Evolutionary conservation across 1,284 basidiomycete genomes (phyloP), one percentile per base, ranked within the genome.

Genomic region (Tylopilus orsonianus): DNA sequence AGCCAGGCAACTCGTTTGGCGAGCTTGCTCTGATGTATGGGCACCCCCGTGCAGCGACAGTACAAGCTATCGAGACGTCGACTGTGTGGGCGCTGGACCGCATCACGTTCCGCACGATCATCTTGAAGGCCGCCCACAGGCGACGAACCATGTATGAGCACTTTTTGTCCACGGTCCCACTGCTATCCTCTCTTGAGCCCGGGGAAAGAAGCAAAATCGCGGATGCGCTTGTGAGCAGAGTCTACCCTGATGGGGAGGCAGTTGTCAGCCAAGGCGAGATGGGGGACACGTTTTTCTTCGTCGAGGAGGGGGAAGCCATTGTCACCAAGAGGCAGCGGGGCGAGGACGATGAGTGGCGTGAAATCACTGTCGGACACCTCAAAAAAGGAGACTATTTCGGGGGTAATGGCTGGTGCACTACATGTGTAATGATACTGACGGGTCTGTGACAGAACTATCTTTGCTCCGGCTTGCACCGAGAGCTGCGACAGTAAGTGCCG

Each of bases 21-120:
- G 97, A 99, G 71, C 79, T 99, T 41, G 97, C 97, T 26, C 73
- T 99, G 56, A 96, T 99, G 91, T 97, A 99, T 71, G 93, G 93
- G 39, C 93, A 97, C 60, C 93, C 93, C 26, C 89, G 96, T 41
- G 93, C 94, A 5, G 96, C 97, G 5, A 93, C 93, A 3, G 93
- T 99, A 41, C 72, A 97, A 24, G 87, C 95, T 4, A 84, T 89
- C 33, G 85, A 90, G 46, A 73, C 81, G 0, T 94, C 90, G 44
- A 93, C 89, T 7, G 77, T 98, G 27, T 99, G 96, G 96, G 87
- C 91, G 6, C 77, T 99, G 50, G 96, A 99, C 72, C 88, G 96
- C 46, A 93, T 97, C 60, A 98, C 95, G 1, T 99, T 99, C 85
- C 85, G 96, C 34, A 96, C 93, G n/a, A 98, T 99, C 70, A 88